These are phyloP conservation scores for Tricholoma terreum DNA, from an alignment of 768 basidiomycete species.

Conservation along the genomic window DNA sequence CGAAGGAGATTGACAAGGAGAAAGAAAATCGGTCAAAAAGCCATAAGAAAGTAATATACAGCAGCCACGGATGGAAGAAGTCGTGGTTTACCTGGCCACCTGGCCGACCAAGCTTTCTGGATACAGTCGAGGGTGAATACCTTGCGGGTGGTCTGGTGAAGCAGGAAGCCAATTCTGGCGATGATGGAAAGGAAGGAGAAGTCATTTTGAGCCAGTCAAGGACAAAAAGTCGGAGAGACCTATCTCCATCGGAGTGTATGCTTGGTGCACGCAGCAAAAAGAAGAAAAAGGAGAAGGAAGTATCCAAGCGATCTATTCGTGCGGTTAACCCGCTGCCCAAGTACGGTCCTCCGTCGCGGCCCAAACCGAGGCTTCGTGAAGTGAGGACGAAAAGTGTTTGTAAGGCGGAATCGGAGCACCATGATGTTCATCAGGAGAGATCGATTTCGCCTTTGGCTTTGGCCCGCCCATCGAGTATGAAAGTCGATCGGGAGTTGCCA, in stretches of 20 bases:
- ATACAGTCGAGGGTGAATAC: not conserved
- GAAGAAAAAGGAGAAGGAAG: too few species aligned
- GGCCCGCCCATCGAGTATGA: not conserved
- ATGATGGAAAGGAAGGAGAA: not conserved
- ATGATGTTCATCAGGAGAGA: not conserved
- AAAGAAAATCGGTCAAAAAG: not conserved
- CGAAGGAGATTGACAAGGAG: not conserved
- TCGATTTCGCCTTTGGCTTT: not conserved
- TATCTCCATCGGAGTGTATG: not conserved
- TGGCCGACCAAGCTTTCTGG: not conserved
- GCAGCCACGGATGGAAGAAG: not conserved
- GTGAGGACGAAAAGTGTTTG: not conserved
- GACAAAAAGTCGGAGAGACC: not conserved
- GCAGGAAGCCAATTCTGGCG: not conserved
- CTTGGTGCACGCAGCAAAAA: not conserved
- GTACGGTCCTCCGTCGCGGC: not conserved
- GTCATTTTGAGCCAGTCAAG: not conserved
- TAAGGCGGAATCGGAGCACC: not conserved
- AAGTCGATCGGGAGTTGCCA: not conserved
- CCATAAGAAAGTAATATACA: too few species aligned
- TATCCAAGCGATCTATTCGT: not conserved
- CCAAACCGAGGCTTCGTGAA: not conserved
- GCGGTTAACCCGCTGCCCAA: not conserved
- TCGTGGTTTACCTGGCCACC: constrained; percentile 9
- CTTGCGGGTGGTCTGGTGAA: constrained; percentile 4